Percentiles rank a stretch among this genome's conserved stretches.
These are phyloP conservation scores for Phytophthora sansomeana DNA, from an alignment of 352 stramenopile species.

Conservation along the genomic window DNA sequence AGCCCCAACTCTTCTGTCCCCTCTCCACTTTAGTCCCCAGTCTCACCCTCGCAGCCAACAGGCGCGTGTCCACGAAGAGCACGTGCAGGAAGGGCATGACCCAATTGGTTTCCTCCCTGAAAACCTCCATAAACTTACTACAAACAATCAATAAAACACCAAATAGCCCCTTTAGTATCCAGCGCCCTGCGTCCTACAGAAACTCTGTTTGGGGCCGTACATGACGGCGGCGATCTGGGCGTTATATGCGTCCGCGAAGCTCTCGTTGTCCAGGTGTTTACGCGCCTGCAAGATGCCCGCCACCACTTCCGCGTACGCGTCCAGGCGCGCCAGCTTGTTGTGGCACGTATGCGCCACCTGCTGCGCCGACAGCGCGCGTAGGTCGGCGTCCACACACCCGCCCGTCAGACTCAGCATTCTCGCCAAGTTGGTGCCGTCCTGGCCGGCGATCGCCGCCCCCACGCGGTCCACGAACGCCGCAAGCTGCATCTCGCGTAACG, in stretches of 20 bases:
- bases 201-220: conserved; percentile 31
- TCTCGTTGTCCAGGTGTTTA: conserved; percentile 54
- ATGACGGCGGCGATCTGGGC: conserved; percentile 77
- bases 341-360: conserved; percentile 64
- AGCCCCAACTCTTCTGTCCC: background rate
- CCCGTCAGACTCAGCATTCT: conserved; percentile 59
- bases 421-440: conserved; percentile 62
- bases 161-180: background rate
- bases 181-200: background rate
- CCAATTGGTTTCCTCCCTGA: conserved; percentile 87
- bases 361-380: conserved; percentile 52
- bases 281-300: conserved; percentile 70
- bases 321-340: conserved; percentile 65
- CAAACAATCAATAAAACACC: conserved; percentile 3
- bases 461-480: conserved; percentile 70
- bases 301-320: conserved; percentile 65
- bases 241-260: conserved; percentile 66
- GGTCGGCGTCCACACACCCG: conserved; percentile 42
- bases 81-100: conserved; percentile 85
- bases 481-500: conserved; percentile 46
- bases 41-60: conserved; percentile 67
- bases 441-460: conserved; percentile 49
- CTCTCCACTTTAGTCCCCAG: background rate
- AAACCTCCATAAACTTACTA: conserved; percentile 90
- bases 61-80: conserved; percentile 80